Percentiles rank a stretch among this genome's conserved stretches.
phyloP scores from a whole-genome alignment of 129 eudicot genomes.

The Flaveria brownii region DNA sequence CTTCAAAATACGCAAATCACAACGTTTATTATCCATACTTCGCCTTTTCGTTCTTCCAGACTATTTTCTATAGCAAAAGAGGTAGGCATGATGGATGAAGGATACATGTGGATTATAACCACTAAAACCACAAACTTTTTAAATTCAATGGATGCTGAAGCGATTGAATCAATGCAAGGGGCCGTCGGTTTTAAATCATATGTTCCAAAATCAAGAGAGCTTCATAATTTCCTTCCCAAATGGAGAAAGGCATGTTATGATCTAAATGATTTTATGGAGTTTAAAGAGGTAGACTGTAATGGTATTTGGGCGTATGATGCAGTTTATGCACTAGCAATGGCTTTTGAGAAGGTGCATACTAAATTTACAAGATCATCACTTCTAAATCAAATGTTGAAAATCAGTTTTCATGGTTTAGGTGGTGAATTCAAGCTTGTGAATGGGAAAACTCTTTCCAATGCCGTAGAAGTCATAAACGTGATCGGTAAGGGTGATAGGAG shows the following conservation, averaged over 20 bases:
- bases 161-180: conserved; percentile 48
- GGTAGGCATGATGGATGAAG: conserved; percentile 49
- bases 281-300: conserved; percentile 18
- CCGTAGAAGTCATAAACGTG: conserved; percentile 44
- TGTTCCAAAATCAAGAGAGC: conserved; percentile 37
- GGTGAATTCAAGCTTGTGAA: conserved; percentile 48
- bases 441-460: conserved; percentile 16
- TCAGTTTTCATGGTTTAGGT: conserved; percentile 43
- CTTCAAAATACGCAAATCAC: conserved; percentile 27
- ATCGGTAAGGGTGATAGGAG: conserved; percentile 41
- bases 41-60: conserved; percentile 35
- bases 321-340: conserved; percentile 47
- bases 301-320: conserved; percentile 65
- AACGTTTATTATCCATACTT: conserved; percentile 38
- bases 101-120: conserved; percentile 57
- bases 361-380: conserved; percentile 10
- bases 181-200: conserved; percentile 44
- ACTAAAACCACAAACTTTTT: conserved; percentile 30
- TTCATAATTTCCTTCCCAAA: conserved; percentile 24
- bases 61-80: conserved; percentile 33
- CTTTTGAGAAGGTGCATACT: conserved; percentile 29
- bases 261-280: conserved; percentile 3
- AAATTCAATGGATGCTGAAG: conserved; percentile 12
- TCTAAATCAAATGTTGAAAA: conserved; percentile 23
- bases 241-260: conserved; percentile 33